Conservation (phyloP, 257 asterid species). For the Solanum habrochaites region DNA sequence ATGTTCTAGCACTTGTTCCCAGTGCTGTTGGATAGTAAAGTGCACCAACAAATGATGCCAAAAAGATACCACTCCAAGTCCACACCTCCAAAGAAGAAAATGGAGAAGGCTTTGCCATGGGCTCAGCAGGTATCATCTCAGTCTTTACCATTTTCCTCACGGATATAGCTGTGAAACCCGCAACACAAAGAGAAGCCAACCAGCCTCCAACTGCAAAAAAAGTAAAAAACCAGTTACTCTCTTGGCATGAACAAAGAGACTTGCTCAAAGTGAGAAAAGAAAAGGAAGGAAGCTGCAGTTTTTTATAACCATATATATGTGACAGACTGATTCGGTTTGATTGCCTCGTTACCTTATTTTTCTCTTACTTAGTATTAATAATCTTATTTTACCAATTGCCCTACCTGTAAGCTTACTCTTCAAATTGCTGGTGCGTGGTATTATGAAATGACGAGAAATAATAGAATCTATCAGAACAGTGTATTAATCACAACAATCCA, state of each 20-base stretch:
- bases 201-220: conserved; percentile 71
- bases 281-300: background rate
- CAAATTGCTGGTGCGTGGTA: background rate
- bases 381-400: background rate
- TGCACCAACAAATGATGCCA: conserved; percentile 60
- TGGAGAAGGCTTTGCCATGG: conserved; percentile 86
- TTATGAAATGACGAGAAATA: background rate
- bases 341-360: background rate
- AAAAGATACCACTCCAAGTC: conserved; percentile 67
- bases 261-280: background rate
- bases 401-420: background rate
- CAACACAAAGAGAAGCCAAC: conserved; percentile 84
- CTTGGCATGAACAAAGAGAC: background rate
- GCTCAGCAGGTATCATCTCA: conserved; percentile 79
- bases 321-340: background rate
- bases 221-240: background rate
- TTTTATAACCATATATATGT: background rate
- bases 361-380: background rate
- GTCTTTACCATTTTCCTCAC: conserved; percentile 85
- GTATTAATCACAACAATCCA: background rate
- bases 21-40: conserved; percentile 58
- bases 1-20: conserved; percentile 80
- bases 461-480: background rate
- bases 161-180: conserved; percentile 84
- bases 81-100: conserved; percentile 63